Conservation (phyloP, 2,329 filamentous ascomycete species). For the Fusarium sp. region DNA sequence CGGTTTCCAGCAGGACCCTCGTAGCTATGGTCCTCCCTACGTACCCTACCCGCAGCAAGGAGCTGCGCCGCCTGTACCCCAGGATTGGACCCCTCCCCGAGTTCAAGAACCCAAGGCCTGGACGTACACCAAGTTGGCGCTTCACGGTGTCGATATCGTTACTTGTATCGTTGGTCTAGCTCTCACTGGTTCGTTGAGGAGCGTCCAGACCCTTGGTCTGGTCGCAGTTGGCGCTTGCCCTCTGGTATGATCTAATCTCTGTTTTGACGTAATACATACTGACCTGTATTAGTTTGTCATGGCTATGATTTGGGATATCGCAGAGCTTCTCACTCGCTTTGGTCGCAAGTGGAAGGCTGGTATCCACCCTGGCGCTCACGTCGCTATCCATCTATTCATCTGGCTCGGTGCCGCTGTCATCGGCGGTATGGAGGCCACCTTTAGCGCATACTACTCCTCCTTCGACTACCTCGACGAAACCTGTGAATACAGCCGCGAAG, state of each 20-base stretch:
- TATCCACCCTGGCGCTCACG: constrained; percentile 59
- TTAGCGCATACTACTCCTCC: constrained; percentile 23
- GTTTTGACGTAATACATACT: background rate
- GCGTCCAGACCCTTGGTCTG: constrained; percentile 10
- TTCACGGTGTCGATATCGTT: constrained; percentile 47
- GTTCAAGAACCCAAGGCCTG: constrained; percentile 37
- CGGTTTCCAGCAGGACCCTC: constrained; percentile 39
- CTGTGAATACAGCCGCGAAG: constrained; percentile 24
- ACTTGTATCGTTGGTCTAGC: constrained; percentile 45
- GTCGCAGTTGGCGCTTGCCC: constrained; percentile 31
- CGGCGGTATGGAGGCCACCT: constrained; percentile 41
- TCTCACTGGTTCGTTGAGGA: constrained; percentile 44
- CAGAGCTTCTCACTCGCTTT: constrained; percentile 54
- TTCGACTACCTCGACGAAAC: constrained; percentile 24
- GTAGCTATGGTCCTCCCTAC: constrained; percentile 45
- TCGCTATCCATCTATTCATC: constrained; percentile 57
- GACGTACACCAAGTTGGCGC: constrained; percentile 48
- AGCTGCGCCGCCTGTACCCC: constrained; percentile 12
- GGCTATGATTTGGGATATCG: constrained; percentile 53
- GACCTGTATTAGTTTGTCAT: constrained; percentile 48
- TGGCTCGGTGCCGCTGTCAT: constrained; percentile 52
- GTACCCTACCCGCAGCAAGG: constrained; percentile 38
- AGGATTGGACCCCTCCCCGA: constrained; percentile 30
- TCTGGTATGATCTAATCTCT: constrained; percentile 26
- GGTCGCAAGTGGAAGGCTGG: constrained; percentile 50